These are phyloP conservation scores for Dryadomyces quercivorus DNA, from an alignment of 2,329 filamentous ascomycete species.

Conservation along the genomic window DNA sequence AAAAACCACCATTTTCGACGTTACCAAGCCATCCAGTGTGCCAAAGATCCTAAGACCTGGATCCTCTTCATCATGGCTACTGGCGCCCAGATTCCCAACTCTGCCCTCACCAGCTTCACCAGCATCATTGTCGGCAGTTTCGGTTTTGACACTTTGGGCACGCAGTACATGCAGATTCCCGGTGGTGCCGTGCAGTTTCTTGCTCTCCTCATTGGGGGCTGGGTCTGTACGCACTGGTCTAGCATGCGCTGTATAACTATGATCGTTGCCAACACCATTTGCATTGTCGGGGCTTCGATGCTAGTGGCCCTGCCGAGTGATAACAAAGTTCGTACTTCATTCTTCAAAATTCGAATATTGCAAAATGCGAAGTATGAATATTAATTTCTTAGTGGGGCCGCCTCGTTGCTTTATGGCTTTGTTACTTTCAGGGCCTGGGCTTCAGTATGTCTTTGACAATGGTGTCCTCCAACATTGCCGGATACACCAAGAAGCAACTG, in stretches of 20 bases:
- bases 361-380: too few relatives aligned
- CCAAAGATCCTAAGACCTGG: slow-evolving; percentile 45
- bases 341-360: too few relatives aligned
- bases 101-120: slow-evolving; percentile 25
- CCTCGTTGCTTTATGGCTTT: slow-evolving; percentile 42
- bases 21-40: slow-evolving; percentile 14
- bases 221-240: slow-evolving; percentile 38
- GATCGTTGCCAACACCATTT: slow-evolving; percentile 41
- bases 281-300: slow-evolving; percentile 38
- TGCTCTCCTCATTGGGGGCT: slow-evolving; percentile 36
- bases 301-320: slow-evolving; percentile 31
- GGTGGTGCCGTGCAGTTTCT: slow-evolving; percentile 45
- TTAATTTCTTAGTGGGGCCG: slow-evolving; percentile 31
- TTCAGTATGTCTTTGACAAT: slow-evolving; percentile 42
- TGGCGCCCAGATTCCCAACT: slow-evolving; percentile 15
- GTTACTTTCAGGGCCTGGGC: slow-evolving; percentile 16
- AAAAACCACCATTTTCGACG: slow-evolving; percentile 15
- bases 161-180: slow-evolving; percentile 37
- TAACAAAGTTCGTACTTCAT: slow-evolving; percentile 4
- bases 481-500: slow-evolving; percentile 42
- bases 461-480: slow-evolving; percentile 38
- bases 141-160: slow-evolving; percentile 18
- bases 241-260: slow-evolving; percentile 41
- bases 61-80: slow-evolving; percentile 34
- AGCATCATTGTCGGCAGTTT: slow-evolving; percentile 21